Conservation (phyloP, 495 filamentous ascomycete species). For the Penicillium chermesinum region DNA sequence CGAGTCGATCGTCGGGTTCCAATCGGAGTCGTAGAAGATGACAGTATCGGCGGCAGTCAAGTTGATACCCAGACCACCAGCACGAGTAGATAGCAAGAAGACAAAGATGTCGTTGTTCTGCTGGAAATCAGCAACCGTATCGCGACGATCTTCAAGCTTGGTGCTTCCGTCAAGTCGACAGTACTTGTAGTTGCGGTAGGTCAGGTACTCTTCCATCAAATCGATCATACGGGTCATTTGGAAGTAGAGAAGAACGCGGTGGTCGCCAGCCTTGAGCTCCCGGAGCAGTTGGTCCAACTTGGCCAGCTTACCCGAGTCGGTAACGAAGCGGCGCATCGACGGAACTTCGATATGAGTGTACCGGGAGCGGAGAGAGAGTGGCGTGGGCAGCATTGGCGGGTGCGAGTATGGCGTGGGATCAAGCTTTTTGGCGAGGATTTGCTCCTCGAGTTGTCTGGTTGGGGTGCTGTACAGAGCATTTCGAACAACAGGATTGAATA, state of each 20-base stretch:
- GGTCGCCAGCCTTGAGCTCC: conserved; percentile 82
- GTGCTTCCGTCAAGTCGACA: conserved; percentile 94
- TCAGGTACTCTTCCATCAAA: conserved; percentile 97
- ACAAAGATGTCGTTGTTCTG: conserved; percentile 88
- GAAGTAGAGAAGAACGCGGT: conserved; percentile 98
- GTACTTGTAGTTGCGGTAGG: conserved; percentile 98
- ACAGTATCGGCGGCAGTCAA: conserved; percentile 88
- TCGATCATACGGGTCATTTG: conserved; percentile 99
- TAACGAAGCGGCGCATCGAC: conserved; percentile 98
- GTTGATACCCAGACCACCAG: conserved; percentile 97
- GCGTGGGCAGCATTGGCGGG: conserved; percentile 61
- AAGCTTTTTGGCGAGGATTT: conserved; percentile 64
- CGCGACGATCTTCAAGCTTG: conserved; percentile 94
- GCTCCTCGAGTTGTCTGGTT: conserved; percentile 60
- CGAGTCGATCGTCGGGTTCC: conserved; percentile 98
- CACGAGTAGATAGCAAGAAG: conserved; percentile 91
- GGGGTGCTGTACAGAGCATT: conserved; percentile 64
- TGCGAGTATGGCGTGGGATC: conserved; percentile 59
- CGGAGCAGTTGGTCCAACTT: conserved; percentile 84
- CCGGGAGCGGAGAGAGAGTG: conserved; percentile 69
- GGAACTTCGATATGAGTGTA: conserved; percentile 91
- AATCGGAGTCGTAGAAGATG: conserved; percentile 99
- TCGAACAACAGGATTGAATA: conserved; percentile 76
- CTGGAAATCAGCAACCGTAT: conserved; percentile 97
- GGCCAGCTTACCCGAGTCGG: conserved; percentile 92